Evolutionary conservation across 331 rosid species (phyloP).

Genomic region (Pyrus hybrid): DNA sequence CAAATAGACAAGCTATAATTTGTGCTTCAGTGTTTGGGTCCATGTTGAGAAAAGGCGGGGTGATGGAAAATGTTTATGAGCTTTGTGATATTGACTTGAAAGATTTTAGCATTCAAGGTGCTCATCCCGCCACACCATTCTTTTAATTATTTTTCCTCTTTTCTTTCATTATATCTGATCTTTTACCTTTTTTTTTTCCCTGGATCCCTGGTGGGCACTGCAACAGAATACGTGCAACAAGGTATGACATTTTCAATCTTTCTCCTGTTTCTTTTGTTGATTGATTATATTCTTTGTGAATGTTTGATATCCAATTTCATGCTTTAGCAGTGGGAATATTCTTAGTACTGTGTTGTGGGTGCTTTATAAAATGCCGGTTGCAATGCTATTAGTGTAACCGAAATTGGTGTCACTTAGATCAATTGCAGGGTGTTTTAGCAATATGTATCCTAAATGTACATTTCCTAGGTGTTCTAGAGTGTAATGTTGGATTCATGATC

Average conservation of each 20-base stretch:
- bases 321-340: neutral
- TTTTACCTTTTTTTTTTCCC: neutral
- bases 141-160: conserved; percentile 1
- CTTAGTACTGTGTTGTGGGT: neutral
- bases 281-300: neutral
- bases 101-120: conserved; percentile 98
- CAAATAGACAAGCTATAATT: conserved; percentile 91
- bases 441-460: neutral
- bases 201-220: conserved; percentile 27
- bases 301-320: neutral
- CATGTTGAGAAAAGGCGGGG: conserved; percentile 83
- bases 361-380: neutral
- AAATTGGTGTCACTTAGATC: neutral
- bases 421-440: neutral
- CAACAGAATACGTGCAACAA: conserved; percentile 68
- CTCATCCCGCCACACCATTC: conserved; percentile 8
- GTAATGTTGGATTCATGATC: neutral
- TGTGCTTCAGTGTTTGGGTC: conserved; percentile 94
- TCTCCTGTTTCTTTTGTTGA: neutral
- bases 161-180: conserved; percentile 19
- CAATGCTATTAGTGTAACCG: neutral
- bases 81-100: conserved; percentile 97
- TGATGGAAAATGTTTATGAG: conserved; percentile 72
- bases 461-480: neutral
- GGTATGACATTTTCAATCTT: conserved; percentile 39